Conservation (phyloP, 768 basidiomycete species). For the Mycena alexandri region DNA sequence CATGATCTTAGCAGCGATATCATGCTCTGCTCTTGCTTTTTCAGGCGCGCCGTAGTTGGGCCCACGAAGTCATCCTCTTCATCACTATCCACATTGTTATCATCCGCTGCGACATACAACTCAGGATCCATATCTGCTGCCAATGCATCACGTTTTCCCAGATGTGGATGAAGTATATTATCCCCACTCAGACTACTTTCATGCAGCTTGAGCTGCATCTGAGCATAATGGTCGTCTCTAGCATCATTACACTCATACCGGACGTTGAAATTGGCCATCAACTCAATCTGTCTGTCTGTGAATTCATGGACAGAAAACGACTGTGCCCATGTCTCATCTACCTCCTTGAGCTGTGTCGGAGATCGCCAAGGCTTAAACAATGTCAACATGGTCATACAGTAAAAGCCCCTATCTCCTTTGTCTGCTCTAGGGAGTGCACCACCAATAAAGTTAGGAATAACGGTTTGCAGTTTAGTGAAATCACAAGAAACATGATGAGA, state of each 20-base stretch:
- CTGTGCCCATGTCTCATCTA: slow-evolving; percentile 40
- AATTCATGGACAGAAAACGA: slow-evolving; percentile 35
- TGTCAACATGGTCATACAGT: slow-evolving; percentile 49
- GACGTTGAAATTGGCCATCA: slow-evolving; percentile 45
- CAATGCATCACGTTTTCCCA: no score
- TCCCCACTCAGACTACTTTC: background rate
- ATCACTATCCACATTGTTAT: no score
- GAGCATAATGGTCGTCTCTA: slow-evolving; percentile 41
- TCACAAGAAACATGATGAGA: no score
- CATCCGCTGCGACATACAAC: no score
- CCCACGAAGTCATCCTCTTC: no score
- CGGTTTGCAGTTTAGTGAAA: no score
- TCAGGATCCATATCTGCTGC: no score
- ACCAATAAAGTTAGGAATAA: slow-evolving; percentile 47
- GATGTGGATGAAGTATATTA: no score
- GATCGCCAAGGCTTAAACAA: slow-evolving; percentile 51
- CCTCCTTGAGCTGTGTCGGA: slow-evolving; percentile 43
- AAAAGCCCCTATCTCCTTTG: slow-evolving; percentile 48
- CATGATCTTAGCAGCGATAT: no score
- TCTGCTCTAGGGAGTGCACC: slow-evolving; percentile 45
- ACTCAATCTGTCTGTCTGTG: slow-evolving; percentile 17
- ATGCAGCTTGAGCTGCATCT: slow-evolving; percentile 30
- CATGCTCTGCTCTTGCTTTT: no score
- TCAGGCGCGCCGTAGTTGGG: no score
- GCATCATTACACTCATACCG: slow-evolving; percentile 45